These are phyloP conservation scores for Debaryomyces maramus DNA, from an alignment of 805 yeast genomes.

Conservation along the genomic window DNA sequence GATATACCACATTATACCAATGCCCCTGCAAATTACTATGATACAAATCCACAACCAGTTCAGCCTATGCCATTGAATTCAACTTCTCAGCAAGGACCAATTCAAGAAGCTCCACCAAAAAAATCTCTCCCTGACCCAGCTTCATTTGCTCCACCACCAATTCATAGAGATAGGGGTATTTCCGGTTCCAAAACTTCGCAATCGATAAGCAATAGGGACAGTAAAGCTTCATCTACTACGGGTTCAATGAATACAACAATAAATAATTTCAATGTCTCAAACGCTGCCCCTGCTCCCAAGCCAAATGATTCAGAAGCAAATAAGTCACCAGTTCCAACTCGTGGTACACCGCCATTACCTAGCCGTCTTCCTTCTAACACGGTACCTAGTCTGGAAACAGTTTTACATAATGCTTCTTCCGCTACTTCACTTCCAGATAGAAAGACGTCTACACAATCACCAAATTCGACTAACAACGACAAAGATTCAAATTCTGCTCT, in stretches of 20 bases:
- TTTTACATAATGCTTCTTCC: not conserved
- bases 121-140: conserved; percentile 24
- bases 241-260: too few species aligned
- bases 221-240: too few species aligned
- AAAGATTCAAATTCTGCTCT: too few species aligned
- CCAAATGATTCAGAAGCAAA: not conserved
- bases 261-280: too few species aligned
- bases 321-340: not conserved
- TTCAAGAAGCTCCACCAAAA: not conserved
- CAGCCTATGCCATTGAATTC: conserved; percentile 1
- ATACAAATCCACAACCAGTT: not conserved
- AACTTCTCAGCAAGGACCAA: not conserved
- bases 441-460: too few species aligned
- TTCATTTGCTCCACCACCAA: conserved; percentile 43
- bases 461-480: too few species aligned
- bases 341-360: too few species aligned
- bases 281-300: not conserved
- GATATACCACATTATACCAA: conserved; percentile 8
- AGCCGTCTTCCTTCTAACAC: too few species aligned
- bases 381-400: not conserved
- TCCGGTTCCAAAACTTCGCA: conserved; percentile 4
- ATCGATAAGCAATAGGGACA: too few species aligned
- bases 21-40: not conserved
- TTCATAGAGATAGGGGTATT: conserved; percentile 30
- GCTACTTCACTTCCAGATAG: too few species aligned